phyloP scores from a whole-genome alignment of 805 yeast genomes.

The Starmerella gropengiesseri region DNA sequence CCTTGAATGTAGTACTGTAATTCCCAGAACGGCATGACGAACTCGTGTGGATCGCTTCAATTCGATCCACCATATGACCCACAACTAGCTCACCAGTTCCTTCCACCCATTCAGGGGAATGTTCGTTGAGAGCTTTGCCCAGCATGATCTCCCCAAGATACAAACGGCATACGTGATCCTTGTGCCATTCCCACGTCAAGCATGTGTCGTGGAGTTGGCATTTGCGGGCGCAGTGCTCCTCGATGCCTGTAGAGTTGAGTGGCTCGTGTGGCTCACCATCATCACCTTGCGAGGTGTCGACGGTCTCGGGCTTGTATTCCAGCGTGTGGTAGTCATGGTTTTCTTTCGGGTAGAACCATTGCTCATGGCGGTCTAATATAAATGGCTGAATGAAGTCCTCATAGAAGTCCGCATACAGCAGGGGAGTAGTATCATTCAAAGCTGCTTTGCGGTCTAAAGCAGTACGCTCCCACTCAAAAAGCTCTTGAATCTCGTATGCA shows the following conservation, averaged over 20 bases:
- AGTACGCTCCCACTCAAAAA: constrained; percentile 26
- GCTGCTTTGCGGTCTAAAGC: constrained; percentile 5
- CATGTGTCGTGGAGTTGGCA: constrained; percentile 12
- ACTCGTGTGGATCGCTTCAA: background rate
- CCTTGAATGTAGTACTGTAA: background rate
- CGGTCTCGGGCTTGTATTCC: background rate
- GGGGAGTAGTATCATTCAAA: background rate
- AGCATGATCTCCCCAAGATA: constrained; percentile 9
- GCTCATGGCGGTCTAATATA: constrained; percentile 19
- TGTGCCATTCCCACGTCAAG: constrained; percentile 16
- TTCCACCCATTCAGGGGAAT: background rate
- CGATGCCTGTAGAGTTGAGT: background rate
- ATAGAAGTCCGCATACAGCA: constrained; percentile 27
- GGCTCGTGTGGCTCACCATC: background rate
- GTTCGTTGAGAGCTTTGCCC: constrained; percentile 15
- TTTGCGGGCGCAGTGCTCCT: background rate
- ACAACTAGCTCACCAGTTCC: constrained; percentile 1
- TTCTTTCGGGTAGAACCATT: constrained; percentile 22
- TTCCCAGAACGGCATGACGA: background rate
- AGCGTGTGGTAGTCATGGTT: background rate
- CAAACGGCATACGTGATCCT: constrained; percentile 13
- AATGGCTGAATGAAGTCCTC: constrained; percentile 28
- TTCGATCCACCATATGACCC: constrained; percentile 2
- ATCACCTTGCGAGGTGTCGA: background rate
- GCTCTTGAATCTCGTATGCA: constrained; percentile 26